Evolutionary conservation across 2,329 filamentous ascomycete genomes (phyloP).

Genomic region (Exutisphaerella laricina): DNA sequence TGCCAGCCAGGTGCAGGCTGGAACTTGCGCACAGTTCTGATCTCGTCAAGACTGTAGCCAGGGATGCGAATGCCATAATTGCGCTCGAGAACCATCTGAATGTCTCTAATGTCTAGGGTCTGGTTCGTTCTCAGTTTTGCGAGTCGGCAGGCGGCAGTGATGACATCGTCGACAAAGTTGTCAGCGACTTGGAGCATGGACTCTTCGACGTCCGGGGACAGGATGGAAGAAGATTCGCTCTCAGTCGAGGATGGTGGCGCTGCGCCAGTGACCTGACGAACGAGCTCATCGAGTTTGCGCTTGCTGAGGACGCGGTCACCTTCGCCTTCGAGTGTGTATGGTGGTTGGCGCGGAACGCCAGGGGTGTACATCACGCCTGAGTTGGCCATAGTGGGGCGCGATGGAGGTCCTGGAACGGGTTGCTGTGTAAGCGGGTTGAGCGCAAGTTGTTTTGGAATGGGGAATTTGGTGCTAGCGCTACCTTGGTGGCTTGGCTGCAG

Average conservation of each 20-base stretch:
- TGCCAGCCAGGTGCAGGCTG: slow-evolving; percentile 86
- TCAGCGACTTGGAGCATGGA: slow-evolving; percentile 85
- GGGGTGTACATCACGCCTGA: slow-evolving; percentile 83
- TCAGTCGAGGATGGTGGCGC: slow-evolving; percentile 57
- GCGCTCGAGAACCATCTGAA: slow-evolving; percentile 53
- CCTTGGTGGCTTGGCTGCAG: slow-evolving; percentile 23
- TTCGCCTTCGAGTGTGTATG: slow-evolving; percentile 83
- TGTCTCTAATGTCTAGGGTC: slow-evolving; percentile 71
- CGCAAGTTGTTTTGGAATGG: slow-evolving; percentile 75
- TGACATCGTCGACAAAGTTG: slow-evolving; percentile 88
- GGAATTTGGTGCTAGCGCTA: slow-evolving; percentile 59
- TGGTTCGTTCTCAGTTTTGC: slow-evolving; percentile 90
- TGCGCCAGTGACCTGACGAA: slow-evolving; percentile 85
- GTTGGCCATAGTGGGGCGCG: slow-evolving; percentile 79
- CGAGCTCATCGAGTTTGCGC: slow-evolving; percentile 93
- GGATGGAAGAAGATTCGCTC: slow-evolving; percentile 54
- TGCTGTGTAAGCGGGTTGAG: slow-evolving; percentile 65
- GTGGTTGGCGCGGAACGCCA: slow-evolving; percentile 71
- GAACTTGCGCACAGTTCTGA: slow-evolving; percentile 89
- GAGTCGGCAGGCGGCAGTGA: slow-evolving; percentile 79
- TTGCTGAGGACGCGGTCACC: slow-evolving; percentile 93
- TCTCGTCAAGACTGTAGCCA: slow-evolving; percentile 88
- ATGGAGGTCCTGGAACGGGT: slow-evolving; percentile 66
- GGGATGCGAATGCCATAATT: slow-evolving; percentile 76
- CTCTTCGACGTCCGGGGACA: slow-evolving; percentile 95